Evolutionary conservation across 768 basidiomycete genomes (phyloP), one percentile per base, ranked within the genome.

Genomic region (Hericium rajendrae): DNA sequence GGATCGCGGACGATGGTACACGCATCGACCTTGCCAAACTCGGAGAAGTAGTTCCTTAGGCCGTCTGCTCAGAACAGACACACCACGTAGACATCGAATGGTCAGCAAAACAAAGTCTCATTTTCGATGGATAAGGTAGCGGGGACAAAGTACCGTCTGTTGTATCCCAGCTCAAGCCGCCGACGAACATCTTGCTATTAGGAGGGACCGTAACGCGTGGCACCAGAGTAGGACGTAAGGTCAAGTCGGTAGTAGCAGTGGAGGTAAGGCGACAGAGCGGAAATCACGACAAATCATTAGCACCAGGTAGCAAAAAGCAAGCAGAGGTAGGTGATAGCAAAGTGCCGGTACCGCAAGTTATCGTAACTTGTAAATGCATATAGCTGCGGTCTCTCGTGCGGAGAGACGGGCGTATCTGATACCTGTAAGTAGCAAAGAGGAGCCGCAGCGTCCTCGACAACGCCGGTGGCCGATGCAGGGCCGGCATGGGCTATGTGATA

Each of bases 1-100:
- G 87, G 86, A 70, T 99, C 97, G 64, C 95, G 89, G 94, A 99
- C 98, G 74, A 99, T 98, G 12, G 93, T 97, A 71, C 92, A 97
- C 40, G 94, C 91, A 67, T 94, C 92, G 71, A 99, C 91, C 73
- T 90, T 87, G 68, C 97, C 97, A 71, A 94, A 99, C 72, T 98
- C 91, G 62, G 86, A 72, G 72, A 99, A 97, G 74, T 98, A 98
- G 62, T 84, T 86, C 67, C 83, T 80, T 62, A 90, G 78, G 56
- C 79, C 78, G 57, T 91, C 89, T 89, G 73, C 65, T 54, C 43
- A 51, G 53, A 39, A 28, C 38, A 64, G 60, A 41, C 64, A 72
- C 61, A 61, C 66, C 61, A 37, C 59, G 59, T 69, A 65, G 64
- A 67, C 70, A 60, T 68, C 75, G 68, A 79, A 72, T 71, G 76